Evolutionary conservation across 2,329 filamentous ascomycete species (phyloP).

Genomic region (Emergomyces pasteurianus): DNA sequence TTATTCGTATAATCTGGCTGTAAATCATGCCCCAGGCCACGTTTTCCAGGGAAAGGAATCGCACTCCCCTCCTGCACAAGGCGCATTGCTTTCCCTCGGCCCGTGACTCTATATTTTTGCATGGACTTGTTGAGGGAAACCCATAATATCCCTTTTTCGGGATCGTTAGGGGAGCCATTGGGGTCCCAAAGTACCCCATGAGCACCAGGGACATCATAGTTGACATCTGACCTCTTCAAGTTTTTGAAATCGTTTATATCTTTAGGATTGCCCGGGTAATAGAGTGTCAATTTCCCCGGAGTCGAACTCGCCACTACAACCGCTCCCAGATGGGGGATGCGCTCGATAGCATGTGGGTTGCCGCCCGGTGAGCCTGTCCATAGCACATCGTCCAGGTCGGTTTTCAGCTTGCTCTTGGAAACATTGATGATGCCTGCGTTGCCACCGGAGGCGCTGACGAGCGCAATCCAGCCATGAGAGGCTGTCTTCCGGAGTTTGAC

Average conservation of each 20-base stretch:
- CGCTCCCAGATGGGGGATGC: constrained; percentile 10
- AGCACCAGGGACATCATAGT: constrained; percentile 1
- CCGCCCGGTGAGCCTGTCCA: constrained; percentile 9
- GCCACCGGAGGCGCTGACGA: constrained; percentile 12
- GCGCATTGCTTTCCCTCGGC: constrained; percentile 1
- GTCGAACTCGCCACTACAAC: constrained; percentile 11
- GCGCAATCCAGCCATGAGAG: constrained; percentile 10
- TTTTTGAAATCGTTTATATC: constrained; percentile 8
- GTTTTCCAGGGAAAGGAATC: constrained; percentile 5
- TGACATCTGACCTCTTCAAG: constrained; percentile 2
- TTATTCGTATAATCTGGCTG: constrained; percentile 11
- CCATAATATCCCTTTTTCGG: constrained; percentile 4
- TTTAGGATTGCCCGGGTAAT: constrained; percentile 7
- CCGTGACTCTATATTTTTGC: constrained; percentile 6
- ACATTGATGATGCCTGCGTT: constrained; percentile 34
- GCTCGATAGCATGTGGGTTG: constrained; percentile 12
- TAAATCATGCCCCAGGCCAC: constrained; percentile 11
- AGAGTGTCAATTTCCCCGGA: constrained; percentile 10
- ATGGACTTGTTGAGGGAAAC: constrained; percentile 3
- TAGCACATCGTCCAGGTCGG: constrained; percentile 6
- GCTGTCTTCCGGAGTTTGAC: constrained; percentile 12
- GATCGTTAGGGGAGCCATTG: neutral
- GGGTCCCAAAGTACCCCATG: constrained; percentile 9
- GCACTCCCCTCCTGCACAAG: neutral
- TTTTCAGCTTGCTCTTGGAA: constrained; percentile 37